Percentiles rank a stretch among this genome's conserved stretches.
These are phyloP conservation scores for Globisporangium megalacanthum DNA, from an alignment of 352 stramenopile species.

Conservation along the genomic window DNA sequence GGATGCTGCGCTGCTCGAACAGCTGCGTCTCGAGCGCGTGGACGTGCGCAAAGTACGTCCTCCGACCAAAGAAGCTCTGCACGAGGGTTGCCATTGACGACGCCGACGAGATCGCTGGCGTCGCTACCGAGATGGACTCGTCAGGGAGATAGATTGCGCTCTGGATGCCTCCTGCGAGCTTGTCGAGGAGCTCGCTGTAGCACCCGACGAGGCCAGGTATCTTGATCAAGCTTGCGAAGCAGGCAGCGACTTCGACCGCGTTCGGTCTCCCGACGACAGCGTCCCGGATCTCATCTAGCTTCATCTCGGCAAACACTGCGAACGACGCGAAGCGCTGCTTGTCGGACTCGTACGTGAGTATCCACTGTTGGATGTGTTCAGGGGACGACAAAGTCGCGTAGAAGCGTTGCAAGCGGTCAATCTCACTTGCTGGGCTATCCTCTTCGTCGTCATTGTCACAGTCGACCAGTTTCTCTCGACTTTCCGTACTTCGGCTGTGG, in stretches of 20 bases:
- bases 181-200: slow-evolving; percentile 62
- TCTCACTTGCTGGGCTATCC: slow-evolving; percentile 1
- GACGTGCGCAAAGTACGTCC: slow-evolving; percentile 66
- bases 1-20: slow-evolving; percentile 33
- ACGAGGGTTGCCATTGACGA: slow-evolving; percentile 51
- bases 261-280: slow-evolving; percentile 55
- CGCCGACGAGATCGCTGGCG: neutral
- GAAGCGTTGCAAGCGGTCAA: slow-evolving; percentile 35
- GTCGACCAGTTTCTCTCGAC: neutral
- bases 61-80: slow-evolving; percentile 42
- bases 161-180: slow-evolving; percentile 50
- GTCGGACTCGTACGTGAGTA: slow-evolving; percentile 62
- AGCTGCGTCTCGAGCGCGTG: slow-evolving; percentile 47
- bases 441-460: slow-evolving; percentile 9
- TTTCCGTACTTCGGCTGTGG: no score
- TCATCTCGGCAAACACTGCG: slow-evolving; percentile 70
- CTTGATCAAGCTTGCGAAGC: slow-evolving; percentile 70
- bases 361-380: slow-evolving; percentile 56
- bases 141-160: slow-evolving; percentile 49
- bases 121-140: neutral
- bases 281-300: slow-evolving; percentile 71
- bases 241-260: slow-evolving; percentile 64
- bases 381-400: slow-evolving; percentile 33
- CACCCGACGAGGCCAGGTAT: slow-evolving; percentile 75
- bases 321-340: slow-evolving; percentile 67